Evolutionary conservation across 257 asterid genomes (phyloP).

Genomic region (Nicotiana otophora): DNA sequence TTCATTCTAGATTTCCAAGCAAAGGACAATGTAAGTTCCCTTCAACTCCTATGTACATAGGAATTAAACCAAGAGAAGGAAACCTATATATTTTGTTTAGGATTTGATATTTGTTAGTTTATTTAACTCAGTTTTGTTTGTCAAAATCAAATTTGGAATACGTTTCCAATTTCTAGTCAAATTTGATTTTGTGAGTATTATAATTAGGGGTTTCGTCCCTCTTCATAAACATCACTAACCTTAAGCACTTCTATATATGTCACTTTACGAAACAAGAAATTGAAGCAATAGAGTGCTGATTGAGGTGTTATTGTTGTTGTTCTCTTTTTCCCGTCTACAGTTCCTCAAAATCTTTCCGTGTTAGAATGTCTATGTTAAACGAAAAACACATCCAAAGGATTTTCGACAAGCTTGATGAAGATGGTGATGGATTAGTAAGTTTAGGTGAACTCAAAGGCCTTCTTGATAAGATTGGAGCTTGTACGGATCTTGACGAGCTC

Average conservation of each 20-base stretch:
- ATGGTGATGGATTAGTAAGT: conserved; percentile 30
- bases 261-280: not conserved
- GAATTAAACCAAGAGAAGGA: no score
- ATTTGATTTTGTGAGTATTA: no score
- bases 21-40: not conserved
- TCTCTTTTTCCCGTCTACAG: not conserved
- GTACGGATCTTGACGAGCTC: conserved; percentile 21
- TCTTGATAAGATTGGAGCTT: conserved; percentile 21
- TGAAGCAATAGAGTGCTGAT: not conserved
- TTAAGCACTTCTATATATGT: not conserved
- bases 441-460: conserved; percentile 24
- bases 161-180: no score
- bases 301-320: not conserved
- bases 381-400: not conserved
- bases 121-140: no score
- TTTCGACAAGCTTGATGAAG: conserved; percentile 24
- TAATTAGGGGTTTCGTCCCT: not conserved
- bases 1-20: not conserved
- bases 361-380: not conserved
- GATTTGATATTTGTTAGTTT: no score
- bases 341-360: not conserved
- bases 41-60: not conserved
- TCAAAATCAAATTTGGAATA: no score
- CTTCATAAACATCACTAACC: not conserved
- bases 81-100: no score